Evolutionary conservation across 768 basidiomycete species (phyloP).

Genomic region (Grammothele lineata): DNA sequence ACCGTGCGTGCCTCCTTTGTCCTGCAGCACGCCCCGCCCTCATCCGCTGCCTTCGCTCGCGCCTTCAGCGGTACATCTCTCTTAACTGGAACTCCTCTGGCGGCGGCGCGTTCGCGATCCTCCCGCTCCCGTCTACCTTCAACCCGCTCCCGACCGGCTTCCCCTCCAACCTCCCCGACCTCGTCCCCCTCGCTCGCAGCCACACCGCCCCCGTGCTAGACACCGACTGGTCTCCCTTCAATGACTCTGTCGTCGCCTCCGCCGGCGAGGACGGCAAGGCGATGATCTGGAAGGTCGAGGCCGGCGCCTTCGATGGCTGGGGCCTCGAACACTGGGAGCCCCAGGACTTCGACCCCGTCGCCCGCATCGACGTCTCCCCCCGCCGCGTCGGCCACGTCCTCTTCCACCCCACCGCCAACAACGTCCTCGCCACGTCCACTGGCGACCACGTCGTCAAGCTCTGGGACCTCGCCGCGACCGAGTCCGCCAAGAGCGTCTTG

Average conservation of each 20-base stretch:
- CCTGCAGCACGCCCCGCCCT: background rate
- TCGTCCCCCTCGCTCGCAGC: conserved; percentile 85
- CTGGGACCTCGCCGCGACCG: conserved; percentile 83
- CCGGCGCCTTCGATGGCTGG: conserved; percentile 75
- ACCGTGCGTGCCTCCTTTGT: conserved; percentile 45
- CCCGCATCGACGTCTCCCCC: conserved; percentile 70
- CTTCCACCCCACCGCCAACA: conserved; percentile 88
- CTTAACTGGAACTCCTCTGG: conserved; percentile 94
- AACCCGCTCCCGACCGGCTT: conserved; percentile 44
- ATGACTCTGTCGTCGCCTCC: conserved; percentile 86
- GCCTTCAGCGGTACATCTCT: conserved; percentile 58
- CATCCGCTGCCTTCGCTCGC: conserved; percentile 15
- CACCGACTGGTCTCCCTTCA: conserved; percentile 95
- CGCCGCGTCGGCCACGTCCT: conserved; percentile 92
- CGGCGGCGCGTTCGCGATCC: conserved; percentile 91
- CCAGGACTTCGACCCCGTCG: conserved; percentile 80
- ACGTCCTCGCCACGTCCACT: conserved; percentile 77
- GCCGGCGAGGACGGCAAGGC: conserved; percentile 93
- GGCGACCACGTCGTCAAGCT: conserved; percentile 88
- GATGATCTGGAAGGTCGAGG: conserved; percentile 84
- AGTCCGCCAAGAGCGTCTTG: conserved; percentile 56
- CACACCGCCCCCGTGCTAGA: conserved; percentile 85
- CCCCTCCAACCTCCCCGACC: conserved; percentile 83
- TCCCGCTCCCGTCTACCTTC: conserved; percentile 80
- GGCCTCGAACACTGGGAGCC: conserved; percentile 78